phyloP scores from a whole-genome alignment of 2,329 filamentous ascomycete genomes.

The Botrytis pseudocinerea region DNA sequence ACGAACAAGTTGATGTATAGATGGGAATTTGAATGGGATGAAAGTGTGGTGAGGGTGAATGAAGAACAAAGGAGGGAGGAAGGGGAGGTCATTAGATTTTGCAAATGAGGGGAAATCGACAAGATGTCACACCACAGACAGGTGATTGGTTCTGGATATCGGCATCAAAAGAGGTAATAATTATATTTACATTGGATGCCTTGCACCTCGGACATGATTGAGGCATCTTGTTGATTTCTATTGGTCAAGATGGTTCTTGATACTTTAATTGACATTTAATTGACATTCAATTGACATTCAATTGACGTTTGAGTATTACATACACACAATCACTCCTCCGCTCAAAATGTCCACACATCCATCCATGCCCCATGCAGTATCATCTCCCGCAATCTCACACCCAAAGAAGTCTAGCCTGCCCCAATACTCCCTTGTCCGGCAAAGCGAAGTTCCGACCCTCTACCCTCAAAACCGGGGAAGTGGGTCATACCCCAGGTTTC shows the following conservation, averaged over 20 bases:
- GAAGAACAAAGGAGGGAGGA: constrained; percentile 12
- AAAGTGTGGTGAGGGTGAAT: neutral
- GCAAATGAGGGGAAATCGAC: constrained; percentile 9
- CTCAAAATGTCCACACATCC: neutral
- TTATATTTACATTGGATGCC: neutral
- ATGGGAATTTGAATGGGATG: neutral
- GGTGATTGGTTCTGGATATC: neutral
- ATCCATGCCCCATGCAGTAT: constrained; percentile 4
- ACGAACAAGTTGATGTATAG: neutral
- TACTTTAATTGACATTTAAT: no score
- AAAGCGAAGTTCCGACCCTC: neutral
- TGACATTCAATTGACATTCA: no score
- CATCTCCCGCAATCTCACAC: neutral
- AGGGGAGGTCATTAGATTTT: constrained; percentile 9
- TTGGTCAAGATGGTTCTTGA: neutral
- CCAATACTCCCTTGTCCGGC: neutral
- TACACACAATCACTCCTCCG: neutral
- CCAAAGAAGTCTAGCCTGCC: neutral
- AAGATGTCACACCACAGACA: neutral
- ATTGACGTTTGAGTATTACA: neutral
- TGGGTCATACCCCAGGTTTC: constrained; percentile 18
- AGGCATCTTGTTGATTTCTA: neutral
- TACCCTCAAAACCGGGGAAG: constrained; percentile 14
- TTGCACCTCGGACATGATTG: neutral
- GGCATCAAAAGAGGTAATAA: neutral